Base-by-base conservation (phyloP, 257 asterid species). In the Capsicum rhomboideum region DNA sequence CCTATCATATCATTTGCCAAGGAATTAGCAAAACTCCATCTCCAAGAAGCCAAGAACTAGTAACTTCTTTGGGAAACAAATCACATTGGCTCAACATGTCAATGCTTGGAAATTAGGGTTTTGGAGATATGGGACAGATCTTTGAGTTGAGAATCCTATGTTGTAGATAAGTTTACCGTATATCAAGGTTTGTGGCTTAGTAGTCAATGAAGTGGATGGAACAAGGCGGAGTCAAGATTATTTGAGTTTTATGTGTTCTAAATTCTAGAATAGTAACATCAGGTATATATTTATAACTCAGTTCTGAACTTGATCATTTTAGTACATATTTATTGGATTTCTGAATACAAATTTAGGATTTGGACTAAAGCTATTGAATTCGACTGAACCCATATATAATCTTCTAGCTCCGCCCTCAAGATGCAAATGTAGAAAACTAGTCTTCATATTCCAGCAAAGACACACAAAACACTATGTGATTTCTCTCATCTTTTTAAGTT, bases 101-200 rank as follows among this genome's bases (percentile, higher is more conserved):
- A 49, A 75, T 75, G 61, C 10, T 4, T 75, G 81, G 81, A 14
- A 75, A 46, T 3, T 49, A 75, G 81, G 81, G 81, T 49, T 49
- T 49, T 49, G 81, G 81, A 44, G 7, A 75, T 75, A 42, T 14
- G 44, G 8, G n/a, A n/a, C n/a, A n/a, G n/a, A n/a, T n/a, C n/a
- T n/a, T n/a, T n/a, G 44, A 53, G 64, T 82, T 83, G 69, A 63
- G 92, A 85, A 89, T 89, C 93, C 92, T 83, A 92, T 50, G 92
- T 85, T 89, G 50, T 55, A 54, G 88, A 90, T 87, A 79, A 83
- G 83, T 72, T 34, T 40, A 34, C 5, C 0, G n/a, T n/a, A 3
- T 6, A 18, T 8, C 26, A 29, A 34, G 4, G 40, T 34, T 0
- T 34, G 40, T 34, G 40, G 40, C n/a, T 34, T 34, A 34, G 40